phyloP scores from a whole-genome alignment of 306 rosid genomes.

The Rubus parviflorus region DNA sequence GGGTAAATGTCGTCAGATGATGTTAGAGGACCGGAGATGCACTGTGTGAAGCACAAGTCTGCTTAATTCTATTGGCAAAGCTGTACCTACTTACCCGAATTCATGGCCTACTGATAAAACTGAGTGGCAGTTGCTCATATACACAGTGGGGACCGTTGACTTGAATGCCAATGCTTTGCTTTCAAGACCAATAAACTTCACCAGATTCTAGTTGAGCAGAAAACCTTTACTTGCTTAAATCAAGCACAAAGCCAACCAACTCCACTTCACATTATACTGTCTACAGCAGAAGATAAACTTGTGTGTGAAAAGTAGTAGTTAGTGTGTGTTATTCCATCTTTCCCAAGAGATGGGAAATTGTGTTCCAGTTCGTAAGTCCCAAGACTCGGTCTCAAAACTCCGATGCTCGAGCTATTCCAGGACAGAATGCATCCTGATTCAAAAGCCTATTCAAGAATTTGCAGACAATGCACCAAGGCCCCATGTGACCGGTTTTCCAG shows the following conservation, averaged over 20 bases:
- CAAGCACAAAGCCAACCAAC: constrained; percentile 21
- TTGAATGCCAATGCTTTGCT: constrained; percentile 41
- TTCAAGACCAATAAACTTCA: constrained; percentile 43
- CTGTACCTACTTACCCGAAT: neutral
- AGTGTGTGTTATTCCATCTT: neutral
- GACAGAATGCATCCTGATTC: constrained; percentile 9
- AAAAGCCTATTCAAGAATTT: constrained; percentile 13
- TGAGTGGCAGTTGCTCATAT: neutral
- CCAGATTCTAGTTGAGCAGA: constrained; percentile 28
- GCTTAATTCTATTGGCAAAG: neutral
- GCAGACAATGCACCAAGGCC: neutral
- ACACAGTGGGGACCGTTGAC: constrained; percentile 21
- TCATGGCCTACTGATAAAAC: neutral
- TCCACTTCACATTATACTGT: neutral
- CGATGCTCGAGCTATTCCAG: constrained; percentile 24
- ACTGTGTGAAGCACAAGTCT: neutral
- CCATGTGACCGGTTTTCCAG: constrained; percentile 15
- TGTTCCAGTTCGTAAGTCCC: constrained; percentile 25
- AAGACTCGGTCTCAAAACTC: constrained; percentile 18
- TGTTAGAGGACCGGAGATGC: neutral
- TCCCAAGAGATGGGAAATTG: constrained; percentile 35
- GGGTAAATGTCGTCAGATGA: neutral
- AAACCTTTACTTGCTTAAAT: neutral
- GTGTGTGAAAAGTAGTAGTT: neutral
- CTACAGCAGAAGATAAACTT: constrained; percentile 6